phyloP scores from a whole-genome alignment of 768 basidiomycete species.

The Tephrocybe sp. region DNA sequence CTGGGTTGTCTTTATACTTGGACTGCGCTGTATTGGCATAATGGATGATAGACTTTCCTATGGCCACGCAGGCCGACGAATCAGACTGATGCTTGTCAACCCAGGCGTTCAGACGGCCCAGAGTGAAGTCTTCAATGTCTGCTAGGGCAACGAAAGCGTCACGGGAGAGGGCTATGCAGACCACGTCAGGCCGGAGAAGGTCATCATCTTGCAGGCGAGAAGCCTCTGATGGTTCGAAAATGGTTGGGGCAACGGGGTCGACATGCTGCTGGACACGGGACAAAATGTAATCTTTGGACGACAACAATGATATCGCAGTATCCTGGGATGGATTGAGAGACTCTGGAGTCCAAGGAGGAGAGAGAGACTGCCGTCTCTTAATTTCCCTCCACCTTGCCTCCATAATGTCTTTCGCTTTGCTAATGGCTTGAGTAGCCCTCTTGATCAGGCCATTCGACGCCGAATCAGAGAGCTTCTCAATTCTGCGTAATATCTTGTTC shows the following conservation, averaged over 20 bases:
- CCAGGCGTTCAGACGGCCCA: slow-evolving; percentile 32
- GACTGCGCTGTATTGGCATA: slow-evolving; percentile 26
- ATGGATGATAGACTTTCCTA: slow-evolving; percentile 25
- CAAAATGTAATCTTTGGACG: slow-evolving; percentile 27
- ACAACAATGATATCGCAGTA: slow-evolving; percentile 30
- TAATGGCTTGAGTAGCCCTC: slow-evolving; percentile 18
- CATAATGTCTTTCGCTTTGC: slow-evolving; percentile 22
- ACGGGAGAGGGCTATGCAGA: slow-evolving; percentile 2
- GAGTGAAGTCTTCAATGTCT: slow-evolving; percentile 37
- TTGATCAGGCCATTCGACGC: slow-evolving; percentile 19
- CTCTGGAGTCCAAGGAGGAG: slow-evolving; percentile 23
- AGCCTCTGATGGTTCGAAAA: slow-evolving; percentile 19
- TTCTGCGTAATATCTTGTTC: slow-evolving; percentile 35
- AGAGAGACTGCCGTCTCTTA: slow-evolving; percentile 21
- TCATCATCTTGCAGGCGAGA: slow-evolving; percentile 19
- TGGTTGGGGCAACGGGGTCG: not conserved
- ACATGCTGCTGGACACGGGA: slow-evolving; percentile 9
- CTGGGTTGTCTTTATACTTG: slow-evolving; percentile 33
- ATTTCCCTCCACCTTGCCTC: slow-evolving; percentile 34
- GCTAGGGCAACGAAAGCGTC: slow-evolving; percentile 23
- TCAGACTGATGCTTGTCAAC: slow-evolving; percentile 17
- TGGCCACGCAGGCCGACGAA: slow-evolving; percentile 15
- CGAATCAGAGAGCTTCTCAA: slow-evolving; percentile 35
- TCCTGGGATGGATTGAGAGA: slow-evolving; percentile 28
- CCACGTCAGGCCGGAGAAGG: not conserved